phyloP scores from a whole-genome alignment of 148 eudicot species.

The Pharnaceum exiguum region DNA sequence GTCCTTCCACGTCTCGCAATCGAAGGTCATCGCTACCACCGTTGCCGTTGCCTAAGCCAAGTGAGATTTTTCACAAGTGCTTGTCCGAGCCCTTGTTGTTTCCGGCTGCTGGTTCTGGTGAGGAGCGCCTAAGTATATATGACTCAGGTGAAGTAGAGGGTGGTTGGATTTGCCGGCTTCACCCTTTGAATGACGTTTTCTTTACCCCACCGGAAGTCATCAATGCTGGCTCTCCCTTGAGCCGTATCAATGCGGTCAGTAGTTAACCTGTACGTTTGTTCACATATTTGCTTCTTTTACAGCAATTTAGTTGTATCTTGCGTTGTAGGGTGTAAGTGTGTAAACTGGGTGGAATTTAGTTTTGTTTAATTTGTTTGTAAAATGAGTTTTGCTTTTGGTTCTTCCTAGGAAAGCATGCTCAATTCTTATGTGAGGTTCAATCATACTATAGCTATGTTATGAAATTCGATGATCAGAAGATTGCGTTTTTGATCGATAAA shows the following conservation, averaged over 20 bases:
- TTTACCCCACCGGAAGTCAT: constrained; percentile 1
- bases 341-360: too few relatives aligned
- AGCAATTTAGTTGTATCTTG: too few relatives aligned
- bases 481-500: too few relatives aligned
- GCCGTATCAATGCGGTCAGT: constrained; percentile 24
- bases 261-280: background rate
- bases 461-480: too few relatives aligned
- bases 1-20: constrained; percentile 3
- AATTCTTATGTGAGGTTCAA: too few relatives aligned
- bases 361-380: too few relatives aligned
- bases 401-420: too few relatives aligned
- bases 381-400: too few relatives aligned
- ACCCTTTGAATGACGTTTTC: constrained; percentile 35
- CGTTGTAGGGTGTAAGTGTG: too few relatives aligned
- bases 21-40: constrained; percentile 8
- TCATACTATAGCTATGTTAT: too few relatives aligned
- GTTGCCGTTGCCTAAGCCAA: constrained; percentile 18
- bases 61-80: constrained; percentile 27
- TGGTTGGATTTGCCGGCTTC: constrained; percentile 26
- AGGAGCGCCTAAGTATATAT: constrained; percentile 20
- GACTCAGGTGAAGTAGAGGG: constrained; percentile 14
- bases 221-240: constrained; percentile 3
- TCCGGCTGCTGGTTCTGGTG: background rate
- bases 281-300: background rate
- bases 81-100: constrained; percentile 45